Percentiles rank a stretch among this genome's conserved stretches.
Evolutionary conservation across 495 filamentous ascomycete genomes (phyloP).

Genomic region (Extremus antarcticus): DNA sequence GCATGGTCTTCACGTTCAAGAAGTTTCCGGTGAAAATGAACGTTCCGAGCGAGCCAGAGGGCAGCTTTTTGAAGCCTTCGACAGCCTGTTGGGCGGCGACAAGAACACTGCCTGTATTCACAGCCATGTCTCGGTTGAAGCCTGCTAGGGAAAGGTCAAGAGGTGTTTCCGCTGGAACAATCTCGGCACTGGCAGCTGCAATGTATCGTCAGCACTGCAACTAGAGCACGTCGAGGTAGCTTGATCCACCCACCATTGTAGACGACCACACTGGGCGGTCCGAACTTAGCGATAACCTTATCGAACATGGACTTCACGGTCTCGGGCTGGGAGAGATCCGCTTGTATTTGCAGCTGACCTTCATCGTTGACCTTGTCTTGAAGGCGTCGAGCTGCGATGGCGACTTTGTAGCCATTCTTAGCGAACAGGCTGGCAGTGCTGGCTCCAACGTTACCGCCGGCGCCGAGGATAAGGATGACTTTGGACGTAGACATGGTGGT

Average conservation of each 20-base stretch:
- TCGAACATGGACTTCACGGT: constrained; percentile 32
- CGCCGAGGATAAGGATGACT: constrained; percentile 35
- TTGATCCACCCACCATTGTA: constrained; percentile 23
- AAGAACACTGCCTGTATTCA: constrained; percentile 34
- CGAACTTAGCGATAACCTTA: constrained; percentile 25
- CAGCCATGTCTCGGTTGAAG: constrained; percentile 29
- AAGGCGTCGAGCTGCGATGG: constrained; percentile 30
- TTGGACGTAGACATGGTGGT: constrained; percentile 5
- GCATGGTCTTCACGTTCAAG: constrained; percentile 24
- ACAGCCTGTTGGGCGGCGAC: constrained; percentile 36
- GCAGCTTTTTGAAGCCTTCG: constrained; percentile 31
- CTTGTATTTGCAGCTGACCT: constrained; percentile 27
- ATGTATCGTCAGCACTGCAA: background rate
- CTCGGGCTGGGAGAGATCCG: constrained; percentile 34
- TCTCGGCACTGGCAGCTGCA: background rate
- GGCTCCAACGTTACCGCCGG: constrained; percentile 31
- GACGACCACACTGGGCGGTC: constrained; percentile 28
- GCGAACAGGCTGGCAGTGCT: constrained; percentile 32
- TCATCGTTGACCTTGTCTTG: constrained; percentile 16
- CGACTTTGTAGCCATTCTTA: constrained; percentile 35
- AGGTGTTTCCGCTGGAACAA: constrained; percentile 12
- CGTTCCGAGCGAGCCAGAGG: constrained; percentile 30
- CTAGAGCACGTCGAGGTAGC: background rate
- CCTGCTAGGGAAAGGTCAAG: constrained; percentile 28
- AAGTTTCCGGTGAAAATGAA: constrained; percentile 42